phyloP scores from a whole-genome alignment of 1,284 basidiomycete genomes.

The Coniophora puteana region DNA sequence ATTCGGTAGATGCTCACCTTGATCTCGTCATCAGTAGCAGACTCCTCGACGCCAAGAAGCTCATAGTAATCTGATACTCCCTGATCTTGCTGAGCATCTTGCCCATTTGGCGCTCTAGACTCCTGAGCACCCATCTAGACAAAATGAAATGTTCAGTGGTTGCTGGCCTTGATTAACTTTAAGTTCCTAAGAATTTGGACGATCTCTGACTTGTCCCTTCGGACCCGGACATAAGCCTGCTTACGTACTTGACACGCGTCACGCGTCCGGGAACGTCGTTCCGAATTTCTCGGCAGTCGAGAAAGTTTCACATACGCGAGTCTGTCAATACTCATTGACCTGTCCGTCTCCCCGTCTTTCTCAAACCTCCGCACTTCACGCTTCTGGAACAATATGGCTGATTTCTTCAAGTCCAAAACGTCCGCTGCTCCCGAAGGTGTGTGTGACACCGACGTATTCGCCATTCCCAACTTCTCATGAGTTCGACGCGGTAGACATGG shows the following conservation, averaged over 20 bases:
- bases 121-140: conserved; percentile 68
- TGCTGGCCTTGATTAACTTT: too few species aligned
- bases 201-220: too few species aligned
- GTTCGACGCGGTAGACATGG: conserved; percentile 41
- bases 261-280: too few species aligned
- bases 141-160: too few species aligned
- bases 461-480: not conserved
- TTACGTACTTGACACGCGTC: too few species aligned
- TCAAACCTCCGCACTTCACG: conserved; percentile 6
- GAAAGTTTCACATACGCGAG: conserved; percentile 1
- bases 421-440: conserved; percentile 32
- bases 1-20: conserved; percentile 60
- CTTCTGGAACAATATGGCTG: conserved; percentile 35
- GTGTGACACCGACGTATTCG: not conserved
- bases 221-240: too few species aligned
- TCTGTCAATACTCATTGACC: not conserved
- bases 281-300: not conserved
- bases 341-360: not conserved
- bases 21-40: conserved; percentile 84
- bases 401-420: conserved; percentile 43
- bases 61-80: conserved; percentile 76
- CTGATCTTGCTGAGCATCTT: conserved; percentile 22
- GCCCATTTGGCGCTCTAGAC: conserved; percentile 43
- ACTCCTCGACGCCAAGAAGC: conserved; percentile 75
- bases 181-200: too few species aligned